Evolutionary conservation across 805 yeast genomes (phyloP), one percentile per base, ranked within the genome.

Genomic region (Starmerella potacharoeniae): DNA sequence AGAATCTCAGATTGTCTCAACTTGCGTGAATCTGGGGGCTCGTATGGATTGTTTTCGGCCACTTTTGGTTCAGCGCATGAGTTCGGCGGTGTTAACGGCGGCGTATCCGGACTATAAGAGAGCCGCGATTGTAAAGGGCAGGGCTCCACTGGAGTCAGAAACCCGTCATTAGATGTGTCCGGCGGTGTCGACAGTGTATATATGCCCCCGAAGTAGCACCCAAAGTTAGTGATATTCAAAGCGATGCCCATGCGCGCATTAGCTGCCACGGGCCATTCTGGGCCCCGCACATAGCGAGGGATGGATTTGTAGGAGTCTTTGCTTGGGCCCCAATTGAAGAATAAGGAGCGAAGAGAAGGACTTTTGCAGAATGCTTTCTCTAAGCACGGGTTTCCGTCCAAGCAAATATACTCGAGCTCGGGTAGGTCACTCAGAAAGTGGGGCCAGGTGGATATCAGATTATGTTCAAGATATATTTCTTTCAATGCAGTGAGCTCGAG

Each of bases 301-400:
- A 53, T 7, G 5, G 47, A 6, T n/a, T 33, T 45, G 40, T 10
- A 9, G 4, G 36, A 22, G 2, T 39, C 40, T 22, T 43, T n/a
- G n/a, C 35, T 17, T 0, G 53, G 46, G 6, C 34, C 43, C 55
- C 52, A 50, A 29, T 34, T 48, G 40, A 55, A 55, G 22, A 29
- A 59, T 14, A 14, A 5, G 10, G 57, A 36, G 7, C 56, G 41
- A n/a, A 59, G n/a, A 9, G 62, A 49, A 1, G 61, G 62, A 41
- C 62, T 59, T 16, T 59, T 59, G 36, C 29, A n/a, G 39, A 53
- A 52, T 4, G 58, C 56, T 34, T 49, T 46, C 30, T 55, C 58
- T n/a, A 59, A 36, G 22, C 62, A 59, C 28, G 62, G 62, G 34
- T 59, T 59, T 2, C 58, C 58, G 17, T 55, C 52, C 13, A 59